A percentile compares a stretch with the other conserved stretches of the same genome.
Conservation (phyloP, 148 eudicot genomes). For the Vaccinium corymbosum region DNA sequence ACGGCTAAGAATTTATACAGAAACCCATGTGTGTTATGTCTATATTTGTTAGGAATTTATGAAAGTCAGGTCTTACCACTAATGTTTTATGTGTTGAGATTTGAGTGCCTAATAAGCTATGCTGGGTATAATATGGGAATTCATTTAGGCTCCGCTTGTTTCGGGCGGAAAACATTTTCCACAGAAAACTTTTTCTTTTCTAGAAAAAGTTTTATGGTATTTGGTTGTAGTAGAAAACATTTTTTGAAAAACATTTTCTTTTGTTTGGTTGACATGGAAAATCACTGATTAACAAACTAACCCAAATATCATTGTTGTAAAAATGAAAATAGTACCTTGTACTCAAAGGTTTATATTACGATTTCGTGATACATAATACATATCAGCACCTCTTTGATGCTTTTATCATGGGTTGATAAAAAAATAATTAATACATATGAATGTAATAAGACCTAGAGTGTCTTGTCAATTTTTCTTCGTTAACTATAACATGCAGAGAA, state of each 20-base stretch:
- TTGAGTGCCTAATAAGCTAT: not conserved
- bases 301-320: too few species aligned
- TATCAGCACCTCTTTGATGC: not conserved
- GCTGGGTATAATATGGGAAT: not conserved
- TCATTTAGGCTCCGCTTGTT: not conserved
- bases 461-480: not conserved
- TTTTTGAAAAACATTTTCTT: too few species aligned
- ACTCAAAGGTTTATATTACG: too few species aligned
- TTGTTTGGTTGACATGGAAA: too few species aligned
- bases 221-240: too few species aligned
- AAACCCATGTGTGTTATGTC: not conserved
- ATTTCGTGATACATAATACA: too few species aligned
- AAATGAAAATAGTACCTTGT: too few species aligned
- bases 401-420: not conserved
- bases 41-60: not conserved
- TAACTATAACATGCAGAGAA: not conserved
- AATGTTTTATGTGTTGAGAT: not conserved
- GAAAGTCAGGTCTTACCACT: not conserved
- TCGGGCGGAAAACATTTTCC: too few species aligned
- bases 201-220: too few species aligned
- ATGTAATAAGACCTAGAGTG: not conserved
- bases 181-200: too few species aligned
- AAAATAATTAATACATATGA: not conserved
- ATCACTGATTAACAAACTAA: too few species aligned
- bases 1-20: not conserved